A percentile compares a stretch with the other conserved stretches of the same genome.
These are phyloP conservation scores for Pythium chondricola DNA, from an alignment of 352 stramenopile species.

Conservation along the genomic window DNA sequence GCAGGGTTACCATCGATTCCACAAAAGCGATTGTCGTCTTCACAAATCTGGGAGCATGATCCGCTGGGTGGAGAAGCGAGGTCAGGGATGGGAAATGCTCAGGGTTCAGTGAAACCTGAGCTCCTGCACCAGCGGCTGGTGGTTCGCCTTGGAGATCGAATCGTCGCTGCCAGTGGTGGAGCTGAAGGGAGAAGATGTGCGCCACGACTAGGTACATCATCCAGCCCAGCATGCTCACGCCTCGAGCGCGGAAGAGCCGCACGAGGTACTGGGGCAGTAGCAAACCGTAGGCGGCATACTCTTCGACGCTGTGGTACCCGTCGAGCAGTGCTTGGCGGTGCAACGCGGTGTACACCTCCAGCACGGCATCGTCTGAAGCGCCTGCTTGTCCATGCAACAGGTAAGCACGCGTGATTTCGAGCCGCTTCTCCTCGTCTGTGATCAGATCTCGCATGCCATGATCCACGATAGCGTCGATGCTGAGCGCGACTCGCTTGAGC, in stretches of 20 bases:
- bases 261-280: slow-evolving; percentile 43
- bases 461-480: slow-evolving; percentile 60
- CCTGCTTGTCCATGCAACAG: slow-evolving; percentile 26
- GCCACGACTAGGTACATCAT: slow-evolving; percentile 62
- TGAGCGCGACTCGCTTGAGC: slow-evolving; percentile 51
- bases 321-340: slow-evolving; percentile 44
- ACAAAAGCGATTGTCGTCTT: slow-evolving; percentile 14
- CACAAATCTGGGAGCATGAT: slow-evolving; percentile 33
- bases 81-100: slow-evolving; percentile 50
- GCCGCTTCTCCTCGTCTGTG: slow-evolving; percentile 28
- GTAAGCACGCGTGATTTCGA: slow-evolving; percentile 33
- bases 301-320: slow-evolving; percentile 39
- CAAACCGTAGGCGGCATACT: slow-evolving; percentile 39
- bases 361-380: slow-evolving; percentile 10
- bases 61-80: slow-evolving; percentile 44
- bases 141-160: slow-evolving; percentile 33
- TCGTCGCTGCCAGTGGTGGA: slow-evolving; percentile 58
- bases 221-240: slow-evolving; percentile 37
- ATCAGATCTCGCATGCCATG: slow-evolving; percentile 33
- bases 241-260: slow-evolving; percentile 39
- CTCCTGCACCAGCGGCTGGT: background rate
- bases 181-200: slow-evolving; percentile 58
- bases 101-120: background rate
- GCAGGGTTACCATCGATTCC: background rate
- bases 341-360: slow-evolving; percentile 20